A percentile compares a stretch with the other conserved stretches of the same genome.
Evolutionary conservation across 768 basidiomycete species (phyloP).

Genomic region (Mycena maculata): DNA sequence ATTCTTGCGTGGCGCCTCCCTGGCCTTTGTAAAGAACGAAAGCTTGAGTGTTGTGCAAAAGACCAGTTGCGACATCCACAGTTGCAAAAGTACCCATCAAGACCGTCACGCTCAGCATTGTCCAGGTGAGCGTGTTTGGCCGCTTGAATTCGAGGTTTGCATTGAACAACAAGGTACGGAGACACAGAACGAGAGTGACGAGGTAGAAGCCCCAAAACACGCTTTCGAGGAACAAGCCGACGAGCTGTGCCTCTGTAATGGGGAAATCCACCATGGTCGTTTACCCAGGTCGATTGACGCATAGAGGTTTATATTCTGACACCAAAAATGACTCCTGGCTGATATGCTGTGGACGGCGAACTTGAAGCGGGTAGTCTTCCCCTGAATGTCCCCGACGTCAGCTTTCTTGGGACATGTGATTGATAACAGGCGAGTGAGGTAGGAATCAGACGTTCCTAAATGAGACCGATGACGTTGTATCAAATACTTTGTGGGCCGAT

Average conservation of each 20-base stretch:
- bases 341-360: no score
- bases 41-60: constrained; percentile 8
- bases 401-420: no score
- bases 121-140: neutral
- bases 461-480: no score
- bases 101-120: constrained; percentile 19
- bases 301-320: no score
- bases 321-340: no score
- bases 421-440: no score
- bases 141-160: neutral
- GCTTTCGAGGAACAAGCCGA: constrained; percentile 9
- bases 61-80: constrained; percentile 3
- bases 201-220: constrained; percentile 24
- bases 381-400: no score
- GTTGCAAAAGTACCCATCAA: constrained; percentile 23
- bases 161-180: neutral
- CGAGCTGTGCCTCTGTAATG: neutral
- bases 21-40: constrained; percentile 14
- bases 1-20: neutral
- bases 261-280: neutral
- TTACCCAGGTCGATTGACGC: no score
- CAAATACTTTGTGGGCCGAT: no score
- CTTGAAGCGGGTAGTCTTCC: no score
- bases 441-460: no score
- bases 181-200: constrained; percentile 9